Conservation (phyloP, 2,329 filamentous ascomycete genomes). For the Cladophialophora psammophila region DNA sequence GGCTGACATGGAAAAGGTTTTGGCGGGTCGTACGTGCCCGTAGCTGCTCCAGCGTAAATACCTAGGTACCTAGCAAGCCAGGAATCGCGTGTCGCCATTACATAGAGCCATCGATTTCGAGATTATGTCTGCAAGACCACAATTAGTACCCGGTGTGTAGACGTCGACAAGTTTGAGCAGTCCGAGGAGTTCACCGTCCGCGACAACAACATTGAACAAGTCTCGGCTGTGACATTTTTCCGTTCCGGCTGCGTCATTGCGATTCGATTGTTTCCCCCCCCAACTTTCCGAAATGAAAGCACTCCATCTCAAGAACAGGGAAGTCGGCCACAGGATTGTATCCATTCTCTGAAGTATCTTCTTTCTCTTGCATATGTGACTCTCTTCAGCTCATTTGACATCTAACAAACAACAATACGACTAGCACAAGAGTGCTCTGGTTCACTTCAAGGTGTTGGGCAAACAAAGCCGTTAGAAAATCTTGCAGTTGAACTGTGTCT, state of each 20-base stretch:
- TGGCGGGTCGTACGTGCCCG: too few relatives aligned
- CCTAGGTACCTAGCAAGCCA: too few relatives aligned
- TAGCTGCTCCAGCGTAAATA: too few relatives aligned
- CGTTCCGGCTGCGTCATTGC: not conserved
- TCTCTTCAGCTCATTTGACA: not conserved
- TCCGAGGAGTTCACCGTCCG: too few relatives aligned
- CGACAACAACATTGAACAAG: not conserved
- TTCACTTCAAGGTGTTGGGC: not conserved
- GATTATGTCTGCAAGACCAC: too few relatives aligned
- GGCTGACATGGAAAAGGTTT: too few relatives aligned
- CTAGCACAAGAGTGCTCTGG: not conserved
- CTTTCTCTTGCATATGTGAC: not conserved
- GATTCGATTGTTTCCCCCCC: not conserved
- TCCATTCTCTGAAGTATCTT: not conserved
- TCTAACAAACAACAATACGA: not conserved
- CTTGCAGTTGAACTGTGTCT: conserved; percentile 5
- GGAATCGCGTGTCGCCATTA: too few relatives aligned
- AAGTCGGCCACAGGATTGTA: not conserved
- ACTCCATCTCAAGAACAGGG: not conserved
- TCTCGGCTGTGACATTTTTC: not conserved
- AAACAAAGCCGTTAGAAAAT: not conserved
- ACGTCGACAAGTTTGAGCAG: too few relatives aligned
- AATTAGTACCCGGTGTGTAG: too few relatives aligned
- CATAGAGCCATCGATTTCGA: too few relatives aligned
- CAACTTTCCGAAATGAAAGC: not conserved